Evolutionary conservation across 371 early-diverging fungal genomes (phyloP), one percentile per base, ranked within the genome.

Genomic region (Apophysomyces ossiformis): DNA sequence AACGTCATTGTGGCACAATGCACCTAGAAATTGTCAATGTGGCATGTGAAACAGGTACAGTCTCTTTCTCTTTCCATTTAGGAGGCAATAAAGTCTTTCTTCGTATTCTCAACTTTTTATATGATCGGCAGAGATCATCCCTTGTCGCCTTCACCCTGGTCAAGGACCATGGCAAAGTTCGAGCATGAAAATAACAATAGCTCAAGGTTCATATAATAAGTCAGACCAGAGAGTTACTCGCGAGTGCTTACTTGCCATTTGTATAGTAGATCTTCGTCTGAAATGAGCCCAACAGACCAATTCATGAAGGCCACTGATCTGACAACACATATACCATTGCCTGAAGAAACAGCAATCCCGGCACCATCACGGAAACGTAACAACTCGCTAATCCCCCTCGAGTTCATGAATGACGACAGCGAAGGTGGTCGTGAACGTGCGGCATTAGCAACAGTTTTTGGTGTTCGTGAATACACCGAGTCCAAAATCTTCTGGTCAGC

Each of bases 371-470:
- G 79, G 18, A 78, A 78, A 64, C 54, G 54, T 26, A 71, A 57
- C 26, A 71, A 68, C 26, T 73, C 73, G 4, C 58, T 71, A n/a
- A 77, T 68, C 58, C 74, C 74, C 7, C 37, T 63, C 8, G 74
- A 76, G 36, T 69, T 72, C 47, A 59, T 68, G 39, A 66, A 67
- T 45, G 70, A 69, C 37, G 58, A 64, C 6, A 74, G 67, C 26
- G 65, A 67, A 41, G 74, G 82, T 15, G 75, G 76, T 18, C 75
- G 75, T 43, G 83, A 83, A 59, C 65, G 75, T 41, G 83, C 80
- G 3, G 80, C 83, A 15, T 63, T 83, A 36, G 83, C 83, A 11
- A 78, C 78, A 16, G 83, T 83, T 1, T 83, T 79, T 67, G 83
- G 83, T 37, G 80, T 79, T 5, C 65, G 63, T 62, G 83, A 83